These are phyloP conservation scores for Debaryomyces tyrocola DNA, from an alignment of 805 yeast species.

Conservation along the genomic window DNA sequence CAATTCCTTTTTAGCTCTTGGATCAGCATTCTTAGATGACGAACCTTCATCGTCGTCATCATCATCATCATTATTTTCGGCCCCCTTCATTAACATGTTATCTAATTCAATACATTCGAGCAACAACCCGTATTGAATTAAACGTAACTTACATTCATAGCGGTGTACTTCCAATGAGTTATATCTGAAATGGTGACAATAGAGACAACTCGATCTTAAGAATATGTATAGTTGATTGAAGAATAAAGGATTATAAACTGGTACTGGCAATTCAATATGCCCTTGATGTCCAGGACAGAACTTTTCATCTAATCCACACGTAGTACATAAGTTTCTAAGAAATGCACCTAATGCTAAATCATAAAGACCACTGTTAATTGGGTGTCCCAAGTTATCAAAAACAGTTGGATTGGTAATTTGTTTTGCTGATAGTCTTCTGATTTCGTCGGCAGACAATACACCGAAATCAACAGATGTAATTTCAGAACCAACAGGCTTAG, in stretches of 20 bases:
- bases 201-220: constrained; percentile 82
- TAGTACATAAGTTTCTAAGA: constrained; percentile 81
- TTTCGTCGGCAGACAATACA: constrained; percentile 76
- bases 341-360: constrained; percentile 97
- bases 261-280: constrained; percentile 93
- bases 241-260: constrained; percentile 92
- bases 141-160: constrained; percentile 71
- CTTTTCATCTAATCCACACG: constrained; percentile 93
- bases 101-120: constrained; percentile 77
- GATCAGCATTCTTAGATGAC: constrained; percentile 35
- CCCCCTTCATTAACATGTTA: constrained; percentile 47
- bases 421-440: constrained; percentile 84
- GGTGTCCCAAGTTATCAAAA: constrained; percentile 95
- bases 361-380: constrained; percentile 88
- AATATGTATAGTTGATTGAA: constrained; percentile 87
- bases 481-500: constrained; percentile 95
- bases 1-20: constrained; percentile 46
- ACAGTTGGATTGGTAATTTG: constrained; percentile 95
- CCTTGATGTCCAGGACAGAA: constrained; percentile 99
- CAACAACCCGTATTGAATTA: constrained; percentile 86
- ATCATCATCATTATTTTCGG: constrained; percentile 31
- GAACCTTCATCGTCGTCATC: constrained; percentile 53
- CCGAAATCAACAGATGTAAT: constrained; percentile 91
- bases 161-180: constrained; percentile 69
- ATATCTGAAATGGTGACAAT: constrained; percentile 84